These are phyloP conservation scores for Colletotrichum plurivorum DNA, from an alignment of 2,329 filamentous ascomycete genomes.

Conservation along the genomic window DNA sequence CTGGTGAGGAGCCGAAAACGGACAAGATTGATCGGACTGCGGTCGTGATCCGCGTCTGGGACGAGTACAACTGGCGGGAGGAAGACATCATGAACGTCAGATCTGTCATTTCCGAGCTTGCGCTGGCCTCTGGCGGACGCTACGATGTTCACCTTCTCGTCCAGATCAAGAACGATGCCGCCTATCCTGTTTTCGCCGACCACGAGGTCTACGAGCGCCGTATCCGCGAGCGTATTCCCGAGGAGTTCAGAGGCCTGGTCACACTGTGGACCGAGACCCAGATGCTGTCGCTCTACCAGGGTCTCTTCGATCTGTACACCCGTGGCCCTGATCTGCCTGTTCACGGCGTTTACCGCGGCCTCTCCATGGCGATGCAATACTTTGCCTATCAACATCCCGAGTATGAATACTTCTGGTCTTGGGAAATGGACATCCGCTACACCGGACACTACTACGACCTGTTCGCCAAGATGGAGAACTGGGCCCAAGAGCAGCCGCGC, in stretches of 20 bases:
- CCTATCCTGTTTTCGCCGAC: conserved; percentile 84
- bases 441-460: conserved; percentile 88
- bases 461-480: conserved; percentile 77
- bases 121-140: conserved; percentile 84
- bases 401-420: conserved; percentile 94
- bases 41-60: conserved; percentile 86
- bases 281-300: conserved; percentile 92
- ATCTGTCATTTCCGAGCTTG: conserved; percentile 86
- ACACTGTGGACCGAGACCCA: conserved; percentile 95
- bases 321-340: conserved; percentile 79
- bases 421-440: conserved; percentile 95
- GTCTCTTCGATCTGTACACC: conserved; percentile 82
- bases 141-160: conserved; percentile 90
- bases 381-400: conserved; percentile 91
- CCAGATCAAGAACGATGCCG: conserved; percentile 83
- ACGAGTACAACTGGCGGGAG: conserved; percentile 82
- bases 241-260: conserved; percentile 89
- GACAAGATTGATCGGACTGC: conserved; percentile 74
- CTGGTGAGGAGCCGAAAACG: conserved; percentile 43
- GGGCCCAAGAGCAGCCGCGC: conserved; percentile 80
- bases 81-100: conserved; percentile 88
- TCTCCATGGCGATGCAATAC: conserved; percentile 95
- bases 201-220: conserved; percentile 76
- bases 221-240: conserved; percentile 78
- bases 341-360: conserved; percentile 92